Base-by-base conservation (phyloP, 192 early-diverging fungal genomes). In the Coemansia sp. region DNA sequence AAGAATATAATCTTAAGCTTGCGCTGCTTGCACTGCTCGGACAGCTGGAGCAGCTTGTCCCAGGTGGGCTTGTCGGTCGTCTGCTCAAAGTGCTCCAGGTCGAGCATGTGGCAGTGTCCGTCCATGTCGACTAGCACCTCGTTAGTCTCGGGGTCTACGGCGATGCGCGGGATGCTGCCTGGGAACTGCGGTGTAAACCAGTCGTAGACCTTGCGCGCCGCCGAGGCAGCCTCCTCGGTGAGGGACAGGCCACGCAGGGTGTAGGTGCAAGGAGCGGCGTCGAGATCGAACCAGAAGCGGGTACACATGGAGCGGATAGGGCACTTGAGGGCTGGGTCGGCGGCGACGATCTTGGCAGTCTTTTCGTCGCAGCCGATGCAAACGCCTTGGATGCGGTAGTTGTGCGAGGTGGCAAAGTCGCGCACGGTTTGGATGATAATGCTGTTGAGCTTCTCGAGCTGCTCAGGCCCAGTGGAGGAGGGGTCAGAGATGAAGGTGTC, bases 91-190 rank as follows among this genome's bases (percentile, higher is more conserved):
- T 93, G 86, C 34, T 63, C 53, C 50, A 89, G 42, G 66, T 91
- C 88, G 14, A 82, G 79, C 70, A 94, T 80, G 63, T 86, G 87
- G 67, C 91, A 91, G 63, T 87, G 82, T 50, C 84, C 80, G 71
- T 93, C 87, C 66, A 92, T 86, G 62, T 94, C 93, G 44, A 94
- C 92, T 70, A 75, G 77, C 27, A 85, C 76, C 88, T 84, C 90
- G 85, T 83, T 93, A 85, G 67, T 88, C 44, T 66, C 73, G 77
- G 64, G 90, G 86, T 73, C 75, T 1, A 91, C 87, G 10, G 74
- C 74, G 19, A 94, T 87, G 48, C 92, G 84, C 36, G 93, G 91
- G 27, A 94, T 84, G 74, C 87, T 91, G 41, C 91, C 92, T 11
- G 89, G 87, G 57, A 87, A 81, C 71, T 88, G 87, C 29, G 90